Percentiles rank a stretch among this genome's conserved stretches.
These are phyloP conservation scores for Phyllosticta citrichinensis DNA, from an alignment of 2,329 filamentous ascomycete genomes.

Conservation along the genomic window DNA sequence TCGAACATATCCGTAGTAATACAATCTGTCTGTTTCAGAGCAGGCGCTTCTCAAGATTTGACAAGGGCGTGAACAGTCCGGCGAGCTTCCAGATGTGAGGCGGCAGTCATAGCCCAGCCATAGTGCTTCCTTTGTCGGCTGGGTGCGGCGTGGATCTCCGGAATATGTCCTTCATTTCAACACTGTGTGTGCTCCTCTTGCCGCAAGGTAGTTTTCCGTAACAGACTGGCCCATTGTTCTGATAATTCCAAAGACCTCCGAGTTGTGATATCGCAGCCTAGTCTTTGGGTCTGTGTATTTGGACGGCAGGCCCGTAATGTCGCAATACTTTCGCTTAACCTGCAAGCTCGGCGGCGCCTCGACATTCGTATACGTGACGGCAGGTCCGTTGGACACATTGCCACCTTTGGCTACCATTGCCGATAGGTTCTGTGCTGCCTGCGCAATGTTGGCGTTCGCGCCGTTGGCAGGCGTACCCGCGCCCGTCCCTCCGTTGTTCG, in stretches of 20 bases:
- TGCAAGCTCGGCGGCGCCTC: constrained; percentile 83
- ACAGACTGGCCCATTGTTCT: constrained; percentile 70
- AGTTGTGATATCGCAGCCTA: constrained; percentile 81
- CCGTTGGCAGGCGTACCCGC: constrained; percentile 49
- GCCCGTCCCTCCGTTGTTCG: constrained; percentile 16
- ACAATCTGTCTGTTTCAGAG: background rate
- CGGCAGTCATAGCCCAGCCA: background rate
- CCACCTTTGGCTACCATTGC: constrained; percentile 78
- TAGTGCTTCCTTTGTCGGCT: background rate
- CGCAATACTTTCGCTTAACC: constrained; percentile 80
- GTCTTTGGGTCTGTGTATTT: constrained; percentile 95
- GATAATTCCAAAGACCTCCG: constrained; percentile 80
- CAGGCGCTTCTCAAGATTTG: background rate
- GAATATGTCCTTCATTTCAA: constrained; percentile 57
- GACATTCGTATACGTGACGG: constrained; percentile 89
- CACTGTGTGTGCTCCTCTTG: constrained; percentile 83
- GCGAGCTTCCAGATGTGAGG: background rate
- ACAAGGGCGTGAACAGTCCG: too few species aligned
- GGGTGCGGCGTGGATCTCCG: background rate
- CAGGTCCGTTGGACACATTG: constrained; percentile 40
- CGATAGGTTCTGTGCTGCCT: constrained; percentile 76
- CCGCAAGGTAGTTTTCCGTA: constrained; percentile 80
- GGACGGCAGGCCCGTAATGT: constrained; percentile 85
- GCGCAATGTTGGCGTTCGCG: constrained; percentile 73
- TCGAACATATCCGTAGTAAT: constrained; percentile 50